These are phyloP conservation scores for Mucor lusitanicus DNA, from an alignment of 371 early-diverging fungal species.

Conservation along the genomic window DNA sequence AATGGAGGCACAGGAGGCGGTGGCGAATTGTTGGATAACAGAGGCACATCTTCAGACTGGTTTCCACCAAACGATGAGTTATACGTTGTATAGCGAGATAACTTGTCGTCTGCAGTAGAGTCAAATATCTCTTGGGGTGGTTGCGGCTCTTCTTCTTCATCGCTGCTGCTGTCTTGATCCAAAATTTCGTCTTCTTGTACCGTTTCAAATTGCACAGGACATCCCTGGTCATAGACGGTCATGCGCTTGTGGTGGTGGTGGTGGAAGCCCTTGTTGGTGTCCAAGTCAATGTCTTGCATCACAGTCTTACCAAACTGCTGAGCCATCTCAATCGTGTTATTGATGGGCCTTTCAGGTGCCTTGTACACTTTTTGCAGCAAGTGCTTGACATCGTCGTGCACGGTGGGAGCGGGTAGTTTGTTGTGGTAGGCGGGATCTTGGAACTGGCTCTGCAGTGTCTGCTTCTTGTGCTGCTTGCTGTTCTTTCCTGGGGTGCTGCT, in stretches of 20 bases:
- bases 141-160: background rate
- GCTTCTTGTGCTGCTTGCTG: slow-evolving; percentile 4
- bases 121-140: background rate
- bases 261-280: slow-evolving; percentile 6
- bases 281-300: slow-evolving; percentile 18
- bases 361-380: slow-evolving; percentile 50
- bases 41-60: background rate
- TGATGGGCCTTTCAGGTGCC: background rate
- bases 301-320: slow-evolving; percentile 10
- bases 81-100: background rate
- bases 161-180: background rate
- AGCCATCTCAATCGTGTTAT: slow-evolving; percentile 18
- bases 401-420: slow-evolving; percentile 47
- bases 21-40: background rate
- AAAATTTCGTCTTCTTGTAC: background rate
- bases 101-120: background rate
- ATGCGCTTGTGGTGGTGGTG: background rate
- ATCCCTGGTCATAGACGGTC: background rate
- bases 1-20: slow-evolving; percentile 1
- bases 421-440: slow-evolving; percentile 51
- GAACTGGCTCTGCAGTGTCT: slow-evolving; percentile 43
- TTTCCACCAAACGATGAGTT: background rate
- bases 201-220: slow-evolving; percentile 4
- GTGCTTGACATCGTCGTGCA: slow-evolving; percentile 55
- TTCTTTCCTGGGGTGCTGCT: no score